Evolutionary conservation across 768 basidiomycete species (phyloP).

Genomic region (Kwoniella sp.): DNA sequence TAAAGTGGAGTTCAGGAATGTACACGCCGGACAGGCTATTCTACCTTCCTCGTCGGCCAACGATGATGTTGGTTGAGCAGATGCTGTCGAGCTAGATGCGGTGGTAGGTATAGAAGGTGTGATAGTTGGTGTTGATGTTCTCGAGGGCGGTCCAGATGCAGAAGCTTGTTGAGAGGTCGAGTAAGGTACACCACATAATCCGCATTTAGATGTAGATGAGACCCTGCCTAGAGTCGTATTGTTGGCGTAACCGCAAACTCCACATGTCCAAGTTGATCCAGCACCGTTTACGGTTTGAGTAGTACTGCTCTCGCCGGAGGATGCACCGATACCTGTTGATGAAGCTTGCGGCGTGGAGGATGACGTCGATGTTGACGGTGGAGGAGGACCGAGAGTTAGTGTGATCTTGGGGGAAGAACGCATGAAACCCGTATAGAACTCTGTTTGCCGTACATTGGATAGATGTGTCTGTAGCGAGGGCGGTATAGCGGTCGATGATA

Average conservation of each 20-base stretch:
- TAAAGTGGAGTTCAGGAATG: constrained; percentile 83
- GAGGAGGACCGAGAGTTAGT: constrained; percentile 51
- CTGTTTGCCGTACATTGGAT: constrained; percentile 69
- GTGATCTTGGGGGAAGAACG: constrained; percentile 87
- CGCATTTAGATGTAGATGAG: constrained; percentile 59
- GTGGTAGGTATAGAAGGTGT: constrained; percentile 11
- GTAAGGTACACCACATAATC: constrained; percentile 72
- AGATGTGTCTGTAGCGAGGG: constrained; percentile 73
- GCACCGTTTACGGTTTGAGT: too few relatives aligned
- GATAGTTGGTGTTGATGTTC: constrained; percentile 25
- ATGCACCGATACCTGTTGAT: too few relatives aligned
- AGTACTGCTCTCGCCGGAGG: too few relatives aligned
- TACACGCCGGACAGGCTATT: constrained; percentile 80
- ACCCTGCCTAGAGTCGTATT: constrained; percentile 60
- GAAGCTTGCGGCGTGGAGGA: neutral
- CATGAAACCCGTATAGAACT: constrained; percentile 87
- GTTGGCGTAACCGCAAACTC: constrained; percentile 84
- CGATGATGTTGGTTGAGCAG: neutral
- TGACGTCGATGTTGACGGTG: neutral
- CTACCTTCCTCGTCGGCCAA: constrained; percentile 43
- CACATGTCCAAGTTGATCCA: constrained; percentile 63
- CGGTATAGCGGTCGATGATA: constrained; percentile 51
- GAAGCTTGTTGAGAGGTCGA: constrained; percentile 12
- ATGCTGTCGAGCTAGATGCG: neutral
- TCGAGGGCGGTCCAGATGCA: constrained; percentile 18